Percentiles rank a stretch among this genome's conserved stretches.
Evolutionary conservation across 73 alveolate genomes (phyloP).

Genomic region (Paramecium biaurelia): DNA sequence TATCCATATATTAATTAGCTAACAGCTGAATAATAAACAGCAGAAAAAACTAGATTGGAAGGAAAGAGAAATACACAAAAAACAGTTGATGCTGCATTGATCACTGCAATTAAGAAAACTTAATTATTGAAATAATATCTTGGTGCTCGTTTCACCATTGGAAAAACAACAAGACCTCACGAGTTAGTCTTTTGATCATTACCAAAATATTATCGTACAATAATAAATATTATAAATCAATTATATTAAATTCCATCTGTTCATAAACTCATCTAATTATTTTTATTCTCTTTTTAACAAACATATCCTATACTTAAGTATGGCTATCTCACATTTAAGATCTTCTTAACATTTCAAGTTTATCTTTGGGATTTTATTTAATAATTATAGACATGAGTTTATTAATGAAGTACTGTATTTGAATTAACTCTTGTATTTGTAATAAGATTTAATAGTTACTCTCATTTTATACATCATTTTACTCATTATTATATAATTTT

Average conservation of each 20-base stretch:
- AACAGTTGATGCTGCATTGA: constrained; percentile 47
- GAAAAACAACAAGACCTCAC: constrained; percentile 61
- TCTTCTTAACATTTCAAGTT: background rate
- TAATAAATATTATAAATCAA: background rate
- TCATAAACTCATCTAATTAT: background rate
- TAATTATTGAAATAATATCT: constrained; percentile 56
- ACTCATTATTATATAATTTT: background rate
- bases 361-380: no score
- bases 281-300: background rate
- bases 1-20: constrained; percentile 21
- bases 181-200: constrained; percentile 58
- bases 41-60: constrained; percentile 53
- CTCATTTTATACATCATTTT: background rate
- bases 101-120: constrained; percentile 63
- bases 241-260: background rate
- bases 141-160: constrained; percentile 63
- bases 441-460: background rate
- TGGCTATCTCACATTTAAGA: background rate
- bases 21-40: constrained; percentile 55
- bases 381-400: background rate
- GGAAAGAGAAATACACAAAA: constrained; percentile 49
- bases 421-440: background rate
- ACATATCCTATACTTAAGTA: background rate
- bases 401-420: background rate
- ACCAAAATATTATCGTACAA: constrained; percentile 10